Conservation (phyloP, 495 filamentous ascomycete species). For the Penicillium coprophilum region DNA sequence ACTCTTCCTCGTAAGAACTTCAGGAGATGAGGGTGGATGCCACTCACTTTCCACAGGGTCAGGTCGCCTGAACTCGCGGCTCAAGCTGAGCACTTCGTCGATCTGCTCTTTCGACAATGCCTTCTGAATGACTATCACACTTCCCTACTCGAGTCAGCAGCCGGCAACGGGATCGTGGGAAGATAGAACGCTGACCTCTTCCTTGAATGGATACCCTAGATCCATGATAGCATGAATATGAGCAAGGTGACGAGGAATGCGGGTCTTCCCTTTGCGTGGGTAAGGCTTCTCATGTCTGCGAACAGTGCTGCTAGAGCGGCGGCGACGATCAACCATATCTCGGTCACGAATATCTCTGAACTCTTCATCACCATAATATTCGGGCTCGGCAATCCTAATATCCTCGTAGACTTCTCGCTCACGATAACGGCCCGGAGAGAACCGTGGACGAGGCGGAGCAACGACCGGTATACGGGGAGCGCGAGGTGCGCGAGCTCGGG, state of each 20-base stretch:
- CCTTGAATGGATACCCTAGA: slow-evolving; percentile 79
- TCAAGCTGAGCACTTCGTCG: slow-evolving; percentile 79
- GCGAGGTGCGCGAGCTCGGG: slow-evolving; percentile 38
- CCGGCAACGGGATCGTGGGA: background rate
- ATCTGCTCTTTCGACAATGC: slow-evolving; percentile 88
- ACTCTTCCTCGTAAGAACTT: background rate
- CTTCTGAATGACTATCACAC: slow-evolving; percentile 72
- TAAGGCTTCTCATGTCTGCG: slow-evolving; percentile 52
- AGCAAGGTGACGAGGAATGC: slow-evolving; percentile 74
- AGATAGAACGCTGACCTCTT: slow-evolving; percentile 60
- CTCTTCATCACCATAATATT: slow-evolving; percentile 66
- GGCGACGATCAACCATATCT: slow-evolving; percentile 39
- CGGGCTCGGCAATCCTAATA: slow-evolving; percentile 66
- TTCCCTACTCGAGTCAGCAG: slow-evolving; percentile 52
- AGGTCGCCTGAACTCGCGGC: slow-evolving; percentile 59
- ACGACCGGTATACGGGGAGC: slow-evolving; percentile 19
- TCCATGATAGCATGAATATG: slow-evolving; percentile 76
- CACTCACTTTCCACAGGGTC: slow-evolving; percentile 33
- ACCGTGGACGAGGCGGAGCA: slow-evolving; percentile 35
- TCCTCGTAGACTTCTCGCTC: slow-evolving; percentile 60
- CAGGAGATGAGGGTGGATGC: slow-evolving; percentile 4
- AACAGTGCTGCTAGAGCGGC: slow-evolving; percentile 46
- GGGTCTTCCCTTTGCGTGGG: slow-evolving; percentile 83
- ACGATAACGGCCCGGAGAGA: slow-evolving; percentile 43
- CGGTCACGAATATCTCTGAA: slow-evolving; percentile 60